Conservation (phyloP, 441 rosid species). For the Erysimum cheiri region DNA sequence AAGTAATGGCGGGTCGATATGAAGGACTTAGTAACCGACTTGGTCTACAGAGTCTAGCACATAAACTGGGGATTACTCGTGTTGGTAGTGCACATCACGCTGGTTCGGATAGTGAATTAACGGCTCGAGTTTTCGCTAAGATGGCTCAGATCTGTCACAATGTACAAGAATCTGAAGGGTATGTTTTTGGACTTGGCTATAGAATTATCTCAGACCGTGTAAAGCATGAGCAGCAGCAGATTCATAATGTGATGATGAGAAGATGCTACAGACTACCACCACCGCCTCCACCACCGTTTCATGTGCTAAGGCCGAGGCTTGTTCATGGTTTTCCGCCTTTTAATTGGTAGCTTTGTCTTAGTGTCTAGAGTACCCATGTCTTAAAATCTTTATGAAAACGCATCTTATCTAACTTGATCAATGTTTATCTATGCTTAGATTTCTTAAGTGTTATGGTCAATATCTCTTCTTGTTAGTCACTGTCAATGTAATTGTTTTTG, state of each 20-base stretch:
- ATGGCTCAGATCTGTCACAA: background rate
- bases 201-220: constrained; percentile 3
- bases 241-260: background rate
- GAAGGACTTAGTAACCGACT: background rate
- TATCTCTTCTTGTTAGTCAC: no score
- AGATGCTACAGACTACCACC: constrained; percentile 14
- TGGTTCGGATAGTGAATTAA: constrained; percentile 17
- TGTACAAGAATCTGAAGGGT: background rate
- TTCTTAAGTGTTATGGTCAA: no score
- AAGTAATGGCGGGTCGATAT: background rate
- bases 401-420: no score
- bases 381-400: background rate
- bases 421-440: no score
- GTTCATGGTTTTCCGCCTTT: background rate
- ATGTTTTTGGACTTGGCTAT: constrained; percentile 2
- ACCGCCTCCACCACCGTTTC: background rate
- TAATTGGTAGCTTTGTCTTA: background rate
- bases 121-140: background rate
- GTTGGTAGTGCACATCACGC: constrained; percentile 15
- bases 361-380: constrained; percentile 8
- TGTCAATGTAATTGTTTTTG: no score
- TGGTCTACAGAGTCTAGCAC: constrained; percentile 1
- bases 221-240: no score
- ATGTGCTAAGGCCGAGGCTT: background rate
- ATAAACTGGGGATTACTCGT: background rate